Evolutionary conservation across 805 yeast genomes (phyloP).

Genomic region (Cyberlindnera mycetangii): DNA sequence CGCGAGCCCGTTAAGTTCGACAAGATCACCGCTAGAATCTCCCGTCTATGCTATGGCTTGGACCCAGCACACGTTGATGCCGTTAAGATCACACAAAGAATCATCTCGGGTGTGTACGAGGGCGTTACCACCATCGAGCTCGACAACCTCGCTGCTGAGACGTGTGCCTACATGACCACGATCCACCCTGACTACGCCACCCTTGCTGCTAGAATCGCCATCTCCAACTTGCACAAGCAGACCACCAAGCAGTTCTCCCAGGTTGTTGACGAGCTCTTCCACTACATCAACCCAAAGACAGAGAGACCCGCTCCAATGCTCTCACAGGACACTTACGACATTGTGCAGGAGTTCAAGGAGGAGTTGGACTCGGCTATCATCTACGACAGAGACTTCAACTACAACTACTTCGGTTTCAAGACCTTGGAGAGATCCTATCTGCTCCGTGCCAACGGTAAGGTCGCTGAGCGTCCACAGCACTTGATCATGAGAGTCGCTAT

Average conservation of each 20-base stretch:
- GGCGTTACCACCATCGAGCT: constrained; percentile 81
- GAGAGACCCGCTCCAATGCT: constrained; percentile 58
- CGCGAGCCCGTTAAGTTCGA: constrained; percentile 93
- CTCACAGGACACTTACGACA: constrained; percentile 58
- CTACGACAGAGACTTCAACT: constrained; percentile 71
- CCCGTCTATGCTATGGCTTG: constrained; percentile 91
- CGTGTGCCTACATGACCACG: constrained; percentile 96
- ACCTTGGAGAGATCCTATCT: constrained; percentile 87
- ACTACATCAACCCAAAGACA: constrained; percentile 78
- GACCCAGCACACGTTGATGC: constrained; percentile 92
- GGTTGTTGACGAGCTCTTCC: constrained; percentile 68
- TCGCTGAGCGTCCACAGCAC: constrained; percentile 91
- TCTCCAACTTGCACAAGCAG: constrained; percentile 90
- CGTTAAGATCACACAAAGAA: constrained; percentile 92
- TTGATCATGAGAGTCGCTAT: constrained; percentile 87
- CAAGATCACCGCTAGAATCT: constrained; percentile 92
- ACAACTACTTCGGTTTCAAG: constrained; percentile 85
- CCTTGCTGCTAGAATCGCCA: constrained; percentile 94
- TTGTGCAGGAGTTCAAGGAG: constrained; percentile 61
- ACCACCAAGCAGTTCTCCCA: constrained; percentile 82
- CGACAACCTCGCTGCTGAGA: constrained; percentile 59
- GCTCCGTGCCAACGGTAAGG: constrained; percentile 55
- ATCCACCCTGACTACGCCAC: constrained; percentile 95
- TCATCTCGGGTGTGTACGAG: constrained; percentile 93
- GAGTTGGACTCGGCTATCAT: constrained; percentile 71